Evolutionary conservation across 2,329 filamentous ascomycete species (phyloP).

Genomic region (Pezicula radicicola): DNA sequence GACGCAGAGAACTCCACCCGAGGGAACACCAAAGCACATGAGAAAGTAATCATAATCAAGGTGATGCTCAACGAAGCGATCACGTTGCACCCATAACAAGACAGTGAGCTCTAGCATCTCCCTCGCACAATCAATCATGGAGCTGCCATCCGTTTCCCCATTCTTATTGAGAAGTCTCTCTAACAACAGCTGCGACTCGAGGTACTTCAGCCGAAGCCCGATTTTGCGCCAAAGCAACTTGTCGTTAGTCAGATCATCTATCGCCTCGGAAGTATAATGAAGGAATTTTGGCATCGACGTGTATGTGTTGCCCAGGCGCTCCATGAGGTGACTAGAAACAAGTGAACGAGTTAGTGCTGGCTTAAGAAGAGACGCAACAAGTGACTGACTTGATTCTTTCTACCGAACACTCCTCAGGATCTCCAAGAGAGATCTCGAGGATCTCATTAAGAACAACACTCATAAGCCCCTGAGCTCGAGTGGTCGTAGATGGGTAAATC

Average conservation of each 20-base stretch:
- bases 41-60: slow-evolving; percentile 45
- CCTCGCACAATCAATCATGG: slow-evolving; percentile 41
- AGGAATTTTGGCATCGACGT: slow-evolving; percentile 3
- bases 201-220: slow-evolving; percentile 42
- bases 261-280: background rate
- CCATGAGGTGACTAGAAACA: slow-evolving; percentile 14
- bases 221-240: slow-evolving; percentile 20
- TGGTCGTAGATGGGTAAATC: slow-evolving; percentile 41
- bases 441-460: slow-evolving; percentile 54
- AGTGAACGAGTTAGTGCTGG: background rate
- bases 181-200: slow-evolving; percentile 57
- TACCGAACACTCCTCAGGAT: slow-evolving; percentile 14
- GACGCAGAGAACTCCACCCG: slow-evolving; percentile 46
- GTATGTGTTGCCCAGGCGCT: slow-evolving; percentile 32
- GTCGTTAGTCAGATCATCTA: background rate
- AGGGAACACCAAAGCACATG: slow-evolving; percentile 47
- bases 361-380: background rate
- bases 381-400: slow-evolving; percentile 17
- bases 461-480: slow-evolving; percentile 44
- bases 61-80: slow-evolving; percentile 38
- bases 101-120: slow-evolving; percentile 45
- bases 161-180: slow-evolving; percentile 52
- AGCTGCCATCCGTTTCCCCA: slow-evolving; percentile 33
- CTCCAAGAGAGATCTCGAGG: slow-evolving; percentile 46
- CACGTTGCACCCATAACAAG: slow-evolving; percentile 46